A percentile compares a stretch with the other conserved stretches of the same genome.
Evolutionary conservation across 2,329 filamentous ascomycete genomes (phyloP).

Genomic region (Lachnellula cervina): DNA sequence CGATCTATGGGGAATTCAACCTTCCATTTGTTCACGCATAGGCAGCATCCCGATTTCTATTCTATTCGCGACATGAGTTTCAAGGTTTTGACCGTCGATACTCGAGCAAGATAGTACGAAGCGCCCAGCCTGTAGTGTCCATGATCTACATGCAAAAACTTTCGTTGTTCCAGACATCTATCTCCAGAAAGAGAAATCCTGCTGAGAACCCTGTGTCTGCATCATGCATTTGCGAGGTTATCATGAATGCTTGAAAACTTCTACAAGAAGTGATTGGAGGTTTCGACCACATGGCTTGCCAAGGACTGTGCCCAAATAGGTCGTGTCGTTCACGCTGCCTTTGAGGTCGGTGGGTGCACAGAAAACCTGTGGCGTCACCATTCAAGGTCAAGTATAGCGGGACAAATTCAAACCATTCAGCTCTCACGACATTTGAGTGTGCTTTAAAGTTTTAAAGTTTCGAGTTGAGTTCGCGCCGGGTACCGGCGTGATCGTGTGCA

Average conservation of each 20-base stretch:
- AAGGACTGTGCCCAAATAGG: neutral
- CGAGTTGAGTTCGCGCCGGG: neutral
- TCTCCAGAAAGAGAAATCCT: neutral
- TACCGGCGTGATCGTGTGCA: neutral
- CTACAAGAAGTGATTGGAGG: neutral
- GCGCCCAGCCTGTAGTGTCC: no score
- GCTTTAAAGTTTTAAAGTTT: neutral
- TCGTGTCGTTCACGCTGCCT: neutral
- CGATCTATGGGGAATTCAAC: neutral
- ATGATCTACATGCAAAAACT: no score
- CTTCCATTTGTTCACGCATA: neutral
- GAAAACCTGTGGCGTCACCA: neutral
- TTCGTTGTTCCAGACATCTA: no score
- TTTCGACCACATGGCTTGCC: neutral
- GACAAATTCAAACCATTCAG: neutral
- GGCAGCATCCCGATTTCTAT: neutral
- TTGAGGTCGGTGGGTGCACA: neutral
- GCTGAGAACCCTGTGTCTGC: no score
- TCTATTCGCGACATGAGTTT: neutral
- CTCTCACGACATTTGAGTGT: neutral
- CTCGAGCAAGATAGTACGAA: no score
- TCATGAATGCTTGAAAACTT: neutral
- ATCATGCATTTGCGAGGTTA: neutral
- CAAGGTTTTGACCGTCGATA: neutral
- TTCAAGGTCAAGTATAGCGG: neutral